phyloP scores from a whole-genome alignment of 2,329 filamentous ascomycete genomes.

The Aspergillus quadrilineatus region DNA sequence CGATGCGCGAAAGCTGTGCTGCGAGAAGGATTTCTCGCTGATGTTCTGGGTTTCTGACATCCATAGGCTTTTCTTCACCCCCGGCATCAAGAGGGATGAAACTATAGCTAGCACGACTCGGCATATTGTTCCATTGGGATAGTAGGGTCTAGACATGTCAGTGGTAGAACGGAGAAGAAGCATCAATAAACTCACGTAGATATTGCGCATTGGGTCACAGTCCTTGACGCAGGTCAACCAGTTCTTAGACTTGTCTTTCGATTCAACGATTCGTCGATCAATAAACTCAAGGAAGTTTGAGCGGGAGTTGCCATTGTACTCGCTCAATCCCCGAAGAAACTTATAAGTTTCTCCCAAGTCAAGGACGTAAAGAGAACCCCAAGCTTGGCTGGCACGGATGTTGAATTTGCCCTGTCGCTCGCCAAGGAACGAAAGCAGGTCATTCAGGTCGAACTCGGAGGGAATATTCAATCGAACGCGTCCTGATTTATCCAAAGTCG shows the following conservation, averaged over 20 bases:
- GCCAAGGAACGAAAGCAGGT: constrained; percentile 38
- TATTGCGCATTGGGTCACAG: constrained; percentile 41
- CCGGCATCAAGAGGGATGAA: constrained; percentile 35
- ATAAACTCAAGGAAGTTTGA: constrained; percentile 47
- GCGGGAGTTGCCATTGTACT: constrained; percentile 39
- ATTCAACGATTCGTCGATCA: constrained; percentile 45
- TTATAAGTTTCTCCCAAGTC: constrained; percentile 44
- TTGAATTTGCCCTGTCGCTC: constrained; percentile 45
- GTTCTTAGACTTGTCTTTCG: constrained; percentile 46
- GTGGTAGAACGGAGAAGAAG: neutral
- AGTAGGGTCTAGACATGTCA: constrained; percentile 35
- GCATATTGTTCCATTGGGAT: constrained; percentile 48
- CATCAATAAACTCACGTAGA: constrained; percentile 37
- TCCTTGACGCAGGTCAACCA: constrained; percentile 44
- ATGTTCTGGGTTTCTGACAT: constrained; percentile 38
- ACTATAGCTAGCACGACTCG: constrained; percentile 46
- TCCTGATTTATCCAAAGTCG: constrained; percentile 34
- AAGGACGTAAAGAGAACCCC: constrained; percentile 44
- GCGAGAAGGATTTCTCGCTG: constrained; percentile 43
- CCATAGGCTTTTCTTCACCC: constrained; percentile 38
- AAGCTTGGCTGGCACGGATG: constrained; percentile 44
- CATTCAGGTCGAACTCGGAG: constrained; percentile 39
- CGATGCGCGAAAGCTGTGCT: constrained; percentile 46
- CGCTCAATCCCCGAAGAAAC: constrained; percentile 40
- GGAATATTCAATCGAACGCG: constrained; percentile 44